Percentiles rank a stretch among this genome's conserved stretches.
phyloP scores from a whole-genome alignment of 805 yeast genomes.

The Candida caryicola region DNA sequence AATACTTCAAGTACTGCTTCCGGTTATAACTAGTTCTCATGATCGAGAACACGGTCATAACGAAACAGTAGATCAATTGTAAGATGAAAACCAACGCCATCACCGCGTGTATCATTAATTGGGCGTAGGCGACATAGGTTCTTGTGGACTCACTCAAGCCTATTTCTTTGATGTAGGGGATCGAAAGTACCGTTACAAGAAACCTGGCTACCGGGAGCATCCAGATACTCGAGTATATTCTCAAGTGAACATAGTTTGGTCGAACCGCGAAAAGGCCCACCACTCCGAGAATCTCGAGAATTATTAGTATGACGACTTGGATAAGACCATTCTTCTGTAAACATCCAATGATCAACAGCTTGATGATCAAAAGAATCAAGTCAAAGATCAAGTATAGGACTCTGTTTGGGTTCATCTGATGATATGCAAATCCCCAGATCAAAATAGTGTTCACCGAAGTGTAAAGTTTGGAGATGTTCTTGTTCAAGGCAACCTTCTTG shows the following conservation, averaged over 20 bases:
- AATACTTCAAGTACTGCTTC: slow-evolving; percentile 8
- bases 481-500: slow-evolving; percentile 15
- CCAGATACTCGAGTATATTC: slow-evolving; percentile 30
- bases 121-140: slow-evolving; percentile 44
- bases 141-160: slow-evolving; percentile 35
- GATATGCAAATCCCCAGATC: slow-evolving; percentile 46
- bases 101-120: slow-evolving; percentile 38
- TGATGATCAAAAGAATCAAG: slow-evolving; percentile 17
- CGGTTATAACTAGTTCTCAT: slow-evolving; percentile 9
- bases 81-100: slow-evolving; percentile 29
- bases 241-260: slow-evolving; percentile 28
- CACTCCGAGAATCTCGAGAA: slow-evolving; percentile 31
- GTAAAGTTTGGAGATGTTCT: slow-evolving; percentile 35
- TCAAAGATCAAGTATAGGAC: slow-evolving; percentile 32
- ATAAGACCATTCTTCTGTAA: slow-evolving; percentile 43
- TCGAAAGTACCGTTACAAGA: slow-evolving; percentile 38
- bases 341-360: slow-evolving; percentile 43
- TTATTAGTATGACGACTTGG: slow-evolving; percentile 41
- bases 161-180: slow-evolving; percentile 41
- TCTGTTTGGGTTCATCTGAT: slow-evolving; percentile 41
- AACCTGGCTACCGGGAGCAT: slow-evolving; percentile 38
- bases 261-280: slow-evolving; percentile 18
- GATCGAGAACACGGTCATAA: slow-evolving; percentile 23
- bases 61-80: slow-evolving; percentile 29
- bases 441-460: slow-evolving; percentile 47